Evolutionary conservation across 371 early-diverging fungal genomes (phyloP).

Genomic region (Haplosporangium sp.): DNA sequence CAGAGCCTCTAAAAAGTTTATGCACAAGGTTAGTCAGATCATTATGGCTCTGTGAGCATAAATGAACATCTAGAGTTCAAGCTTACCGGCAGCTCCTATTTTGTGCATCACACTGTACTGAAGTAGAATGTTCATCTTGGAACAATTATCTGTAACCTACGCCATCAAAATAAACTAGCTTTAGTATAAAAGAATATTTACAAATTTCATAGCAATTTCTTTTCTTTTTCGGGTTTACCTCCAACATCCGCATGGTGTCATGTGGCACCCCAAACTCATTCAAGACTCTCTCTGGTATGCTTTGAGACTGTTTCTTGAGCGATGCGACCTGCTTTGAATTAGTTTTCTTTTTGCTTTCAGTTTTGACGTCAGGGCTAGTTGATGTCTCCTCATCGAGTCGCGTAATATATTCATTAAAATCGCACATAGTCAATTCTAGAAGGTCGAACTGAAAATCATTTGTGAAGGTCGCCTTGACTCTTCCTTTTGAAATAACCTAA

Average conservation of each 20-base stretch:
- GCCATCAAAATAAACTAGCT: not conserved
- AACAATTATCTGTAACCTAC: constrained; percentile 33
- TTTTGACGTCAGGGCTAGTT: constrained; percentile 13
- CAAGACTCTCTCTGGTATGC: constrained; percentile 35
- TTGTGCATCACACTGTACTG: constrained; percentile 19
- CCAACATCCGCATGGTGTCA: constrained; percentile 32
- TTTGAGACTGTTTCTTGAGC: constrained; percentile 9
- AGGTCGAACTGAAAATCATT: constrained; percentile 34
- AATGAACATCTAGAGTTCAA: not conserved
- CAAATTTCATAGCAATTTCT: too few relatives aligned
- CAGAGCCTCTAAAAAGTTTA: not conserved
- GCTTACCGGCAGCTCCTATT: constrained; percentile 27
- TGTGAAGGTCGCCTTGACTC: constrained; percentile 33
- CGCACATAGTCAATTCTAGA: constrained; percentile 21
- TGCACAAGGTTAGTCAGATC: too few relatives aligned
- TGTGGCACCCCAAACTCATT: constrained; percentile 41
- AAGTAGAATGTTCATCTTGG: constrained; percentile 38
- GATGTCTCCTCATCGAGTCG: constrained; percentile 22
- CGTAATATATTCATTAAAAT: constrained; percentile 26
- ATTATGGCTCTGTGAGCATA: not conserved
- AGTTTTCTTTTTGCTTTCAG: constrained; percentile 35
- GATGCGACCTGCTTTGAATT: constrained; percentile 15
- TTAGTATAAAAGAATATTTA: not conserved
- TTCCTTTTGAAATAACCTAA: constrained; percentile 36
- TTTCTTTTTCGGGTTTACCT: constrained; percentile 16